Conservation (phyloP, 2,329 filamentous ascomycete genomes). For the Trichoderma harzianum region DNA sequence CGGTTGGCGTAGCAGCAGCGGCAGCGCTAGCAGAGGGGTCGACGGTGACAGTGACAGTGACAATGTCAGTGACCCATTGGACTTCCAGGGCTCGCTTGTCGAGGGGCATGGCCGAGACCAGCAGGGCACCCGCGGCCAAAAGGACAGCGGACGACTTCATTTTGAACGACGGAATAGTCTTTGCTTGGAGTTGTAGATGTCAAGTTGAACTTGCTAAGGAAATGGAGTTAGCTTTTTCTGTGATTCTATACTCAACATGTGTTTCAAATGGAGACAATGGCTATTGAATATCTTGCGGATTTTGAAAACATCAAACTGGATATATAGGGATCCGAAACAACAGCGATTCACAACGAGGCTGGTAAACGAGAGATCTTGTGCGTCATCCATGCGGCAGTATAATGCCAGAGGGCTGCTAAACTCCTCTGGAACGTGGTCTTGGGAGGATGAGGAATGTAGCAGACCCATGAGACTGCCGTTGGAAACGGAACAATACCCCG, state of each 20-base stretch:
- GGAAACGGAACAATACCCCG: slow-evolving; percentile 11
- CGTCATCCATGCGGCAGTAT: neutral
- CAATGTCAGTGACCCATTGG: slow-evolving; percentile 39
- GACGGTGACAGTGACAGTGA: slow-evolving; percentile 45
- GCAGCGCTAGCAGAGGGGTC: slow-evolving; percentile 23
- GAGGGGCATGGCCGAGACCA: slow-evolving; percentile 45
- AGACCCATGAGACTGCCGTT: neutral
- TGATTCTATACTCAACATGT: neutral
- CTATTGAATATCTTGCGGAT: neutral
- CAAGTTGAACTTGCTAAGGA: neutral
- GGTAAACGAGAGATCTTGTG: neutral
- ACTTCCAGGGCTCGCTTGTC: slow-evolving; percentile 40
- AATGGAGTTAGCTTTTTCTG: slow-evolving; percentile 8
- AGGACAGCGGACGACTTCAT: slow-evolving; percentile 54
- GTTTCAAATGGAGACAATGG: neutral
- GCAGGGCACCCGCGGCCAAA: slow-evolving; percentile 42
- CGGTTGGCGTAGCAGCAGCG: slow-evolving; percentile 16
- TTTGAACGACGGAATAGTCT: slow-evolving; percentile 26
- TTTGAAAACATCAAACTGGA: neutral
- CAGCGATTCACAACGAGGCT: slow-evolving; percentile 1
- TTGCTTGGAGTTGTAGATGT: neutral
- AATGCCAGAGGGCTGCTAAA: neutral
- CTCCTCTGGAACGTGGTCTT: neutral
- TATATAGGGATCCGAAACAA: neutral
- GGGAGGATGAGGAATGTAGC: slow-evolving; percentile 4